Percentiles rank a stretch among this genome's conserved stretches.
These are phyloP conservation scores for Yamadazyma pseudoaaseri DNA, from an alignment of 1,139 yeast species.

Conservation along the genomic window DNA sequence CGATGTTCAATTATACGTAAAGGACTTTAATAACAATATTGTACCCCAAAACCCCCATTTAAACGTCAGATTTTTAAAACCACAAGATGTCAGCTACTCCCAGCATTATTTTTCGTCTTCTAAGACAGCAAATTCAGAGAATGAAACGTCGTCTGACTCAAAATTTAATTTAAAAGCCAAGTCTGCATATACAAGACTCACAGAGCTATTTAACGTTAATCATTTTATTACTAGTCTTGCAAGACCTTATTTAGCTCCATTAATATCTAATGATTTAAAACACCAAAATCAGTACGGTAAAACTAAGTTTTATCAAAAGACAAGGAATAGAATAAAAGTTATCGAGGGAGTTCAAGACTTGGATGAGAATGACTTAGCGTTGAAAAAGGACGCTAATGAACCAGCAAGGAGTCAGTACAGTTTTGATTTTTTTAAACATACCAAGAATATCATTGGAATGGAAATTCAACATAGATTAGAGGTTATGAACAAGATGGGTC, in stretches of 20 bases:
- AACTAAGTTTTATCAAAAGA: conserved; percentile 21
- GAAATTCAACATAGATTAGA: conserved; percentile 85
- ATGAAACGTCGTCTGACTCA: conserved; percentile 13
- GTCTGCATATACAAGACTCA: conserved; percentile 81
- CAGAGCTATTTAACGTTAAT: conserved; percentile 91
- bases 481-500: conserved; percentile 74
- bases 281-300: conserved; percentile 49
- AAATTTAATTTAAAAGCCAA: conserved; percentile 27
- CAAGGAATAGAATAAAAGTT: conserved; percentile 4
- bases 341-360: conserved; percentile 7
- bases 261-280: conserved; percentile 77
- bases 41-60: conserved; percentile 40
- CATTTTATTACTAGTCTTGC: conserved; percentile 89
- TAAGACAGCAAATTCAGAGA: conserved; percentile 15
- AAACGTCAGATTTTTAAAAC: conserved; percentile 39
- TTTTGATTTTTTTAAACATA: conserved; percentile 31
- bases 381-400: conserved; percentile 16
- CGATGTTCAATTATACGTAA: conserved; percentile 64
- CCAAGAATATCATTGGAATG: conserved; percentile 41
- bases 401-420: conserved; percentile 30
- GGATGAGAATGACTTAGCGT: conserved; percentile 16
- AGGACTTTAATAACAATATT: conserved; percentile 61
- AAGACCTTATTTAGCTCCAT: conserved; percentile 89
- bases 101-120: conserved; percentile 34
- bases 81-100: conserved; percentile 48